Evolutionary conservation across 2,329 filamentous ascomycete species (phyloP), one percentile per base, ranked within the genome.

Genomic region (Macrophomina pseudophaseolina): DNA sequence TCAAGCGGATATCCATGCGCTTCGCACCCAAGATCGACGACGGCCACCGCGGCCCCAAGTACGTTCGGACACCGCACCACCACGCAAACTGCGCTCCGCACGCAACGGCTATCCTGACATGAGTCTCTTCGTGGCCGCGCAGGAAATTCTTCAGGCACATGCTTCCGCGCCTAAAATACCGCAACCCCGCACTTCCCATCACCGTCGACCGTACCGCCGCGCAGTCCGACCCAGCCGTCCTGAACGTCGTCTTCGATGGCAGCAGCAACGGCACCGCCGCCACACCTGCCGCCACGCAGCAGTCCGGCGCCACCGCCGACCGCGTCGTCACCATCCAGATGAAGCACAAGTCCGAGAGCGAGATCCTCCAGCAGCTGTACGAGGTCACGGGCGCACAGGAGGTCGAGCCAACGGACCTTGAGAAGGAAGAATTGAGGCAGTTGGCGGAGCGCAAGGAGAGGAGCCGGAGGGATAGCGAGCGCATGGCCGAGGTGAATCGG

Each of bases 131-230:
- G 35, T 23, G 32, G 33, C 46, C 5, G 9, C 14, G 49, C 70
- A 97, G 94, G 74, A 92, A 92, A 82, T 97, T 99, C 86, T 97
- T 93, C 92, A 88, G 87, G 70, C 84, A 89, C 68, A 90, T 89
- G 76, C 88, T 98, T 56, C 92, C 92, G 28, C 88, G 92, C 66
- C 84, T 99, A 71, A 97, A 99, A 85, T 99, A 90, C 82, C 91
- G 97, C 85, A 99, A 99, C 78, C 95, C 95, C 0, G 82, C 88
- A 12, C 79, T 97, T 53, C 88, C 90, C 51, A 96, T 98, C 86
- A 89, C 91, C 67, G 87, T 97, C 73, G 90, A 90, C 78, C 90
- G 91, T 67, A 89, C 86, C 69, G 73, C 77, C 28, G 70, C 74
- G 44, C 68, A 88, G 71, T 77, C 82, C 4, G 82, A 82, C 28